These are phyloP conservation scores for Oryza nivara DNA, from an alignment of 176 grass and related monocot species.

Conservation along the genomic window DNA sequence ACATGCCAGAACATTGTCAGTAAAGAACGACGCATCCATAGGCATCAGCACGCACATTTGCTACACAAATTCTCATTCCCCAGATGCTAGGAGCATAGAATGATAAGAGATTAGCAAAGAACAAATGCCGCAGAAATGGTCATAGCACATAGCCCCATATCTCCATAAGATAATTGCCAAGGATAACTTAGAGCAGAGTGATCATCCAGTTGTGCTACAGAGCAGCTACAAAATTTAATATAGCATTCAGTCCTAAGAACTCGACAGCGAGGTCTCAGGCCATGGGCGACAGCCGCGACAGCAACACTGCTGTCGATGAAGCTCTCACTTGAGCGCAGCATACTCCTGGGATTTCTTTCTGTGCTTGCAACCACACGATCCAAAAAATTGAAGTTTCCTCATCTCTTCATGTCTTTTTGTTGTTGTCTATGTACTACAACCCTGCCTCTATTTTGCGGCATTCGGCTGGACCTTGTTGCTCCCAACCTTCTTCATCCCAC, in stretches of 20 bases:
- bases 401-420: constrained; percentile 21
- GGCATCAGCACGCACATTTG: background rate
- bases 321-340: constrained; percentile 14
- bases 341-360: constrained; percentile 1
- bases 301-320: constrained; percentile 14
- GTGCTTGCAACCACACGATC: background rate
- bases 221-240: constrained; percentile 60
- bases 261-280: constrained; percentile 19
- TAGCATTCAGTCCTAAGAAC: constrained; percentile 24
- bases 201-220: constrained; percentile 47
- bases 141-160: background rate
- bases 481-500: constrained; percentile 40
- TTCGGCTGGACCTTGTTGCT: constrained; percentile 40
- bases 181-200: constrained; percentile 31
- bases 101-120: background rate
- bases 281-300: constrained; percentile 23
- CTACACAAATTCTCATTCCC: constrained; percentile 3
- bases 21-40: background rate
- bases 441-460: constrained; percentile 36
- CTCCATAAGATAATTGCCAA: constrained; percentile 16
- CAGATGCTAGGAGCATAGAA: background rate
- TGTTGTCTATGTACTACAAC: constrained; percentile 55
- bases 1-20: background rate
- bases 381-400: constrained; percentile 34
- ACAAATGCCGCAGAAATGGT: constrained; percentile 14